Base-by-base conservation (phyloP, 306 rosid species). In the Quillaja saponaria region DNA sequence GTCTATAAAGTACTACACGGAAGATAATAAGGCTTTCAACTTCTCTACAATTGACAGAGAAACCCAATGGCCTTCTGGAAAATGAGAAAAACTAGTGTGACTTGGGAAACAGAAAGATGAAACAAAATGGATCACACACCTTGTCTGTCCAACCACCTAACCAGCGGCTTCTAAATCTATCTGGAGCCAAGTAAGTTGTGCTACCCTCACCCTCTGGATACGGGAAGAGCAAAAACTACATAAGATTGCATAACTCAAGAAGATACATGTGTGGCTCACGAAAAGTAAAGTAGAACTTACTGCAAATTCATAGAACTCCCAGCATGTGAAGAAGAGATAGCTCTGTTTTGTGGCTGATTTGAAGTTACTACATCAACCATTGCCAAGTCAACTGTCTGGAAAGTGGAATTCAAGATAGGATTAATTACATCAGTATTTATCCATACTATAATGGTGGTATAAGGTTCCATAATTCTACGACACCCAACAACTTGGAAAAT, bases 111-210 rank as follows among this genome's bases (percentile, higher is more conserved):
- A 65, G 21, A 49, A 42, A 46, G 56, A 40, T 50, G 35, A 53
- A 61, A 66, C 12, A 17, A 34, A 64, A 37, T 34, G 61, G 68
- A 74, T 58, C 18, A 63, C 75, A 64, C 25, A 89, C 96, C 86
- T 85, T 61, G 59, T 45, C 49, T 71, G 90, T 63, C 90, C 96
- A 89, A 16, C 94, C 96, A 54, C 88, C 96, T 58, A 89, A 55
- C 95, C 96, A 85, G 54, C 96, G 86, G 74, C 96, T 89, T 62
- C 81, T 73, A 66, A 83, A 89, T 80, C 83, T 77, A 37, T 81
- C 68, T 2, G 73, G 71, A 76, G 71, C 66, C 34, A 58, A 39
- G 66, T 53, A 50, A 58, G 68, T 41, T 25, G 17, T 67, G 74
- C 33, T 34, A 40, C 76, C 68, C 55, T 75, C 76, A n/a, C 53